phyloP scores from a whole-genome alignment of 129 eudicot genomes.

The Flaveria robusta region DNA sequence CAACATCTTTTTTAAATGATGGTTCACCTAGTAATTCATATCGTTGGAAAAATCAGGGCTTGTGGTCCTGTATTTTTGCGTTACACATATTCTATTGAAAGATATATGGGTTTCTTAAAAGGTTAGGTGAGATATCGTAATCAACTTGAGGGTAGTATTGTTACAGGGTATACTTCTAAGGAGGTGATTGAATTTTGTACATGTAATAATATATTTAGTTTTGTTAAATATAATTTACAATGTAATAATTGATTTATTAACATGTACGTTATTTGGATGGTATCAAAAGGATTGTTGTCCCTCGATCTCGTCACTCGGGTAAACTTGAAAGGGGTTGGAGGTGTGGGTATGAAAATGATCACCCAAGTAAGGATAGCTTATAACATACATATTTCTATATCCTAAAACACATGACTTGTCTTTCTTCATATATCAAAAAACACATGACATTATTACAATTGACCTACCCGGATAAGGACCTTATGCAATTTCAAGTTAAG shows the following conservation, averaged over 20 bases:
- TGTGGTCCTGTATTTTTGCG: background rate
- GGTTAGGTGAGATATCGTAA: background rate
- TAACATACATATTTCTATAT: background rate
- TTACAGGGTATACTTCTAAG: background rate
- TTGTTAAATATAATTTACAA: no score
- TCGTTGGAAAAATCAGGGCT: background rate
- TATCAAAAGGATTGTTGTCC: background rate
- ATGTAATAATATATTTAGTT: no score
- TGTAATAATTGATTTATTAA: no score
- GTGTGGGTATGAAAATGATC: background rate
- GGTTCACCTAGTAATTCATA: background rate
- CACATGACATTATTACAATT: background rate
- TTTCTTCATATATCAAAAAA: no score
- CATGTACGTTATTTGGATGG: background rate
- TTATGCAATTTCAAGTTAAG: background rate
- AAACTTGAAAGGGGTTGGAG: background rate
- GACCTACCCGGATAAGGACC: background rate
- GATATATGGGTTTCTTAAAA: constrained; percentile 7
- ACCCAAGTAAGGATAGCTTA: background rate
- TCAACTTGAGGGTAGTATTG: background rate
- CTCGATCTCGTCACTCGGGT: background rate
- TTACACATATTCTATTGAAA: background rate
- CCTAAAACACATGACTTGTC: no score
- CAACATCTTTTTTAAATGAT: no score
- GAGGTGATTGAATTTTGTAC: background rate